Base-by-base conservation (phyloP, 345 rosid genomes). In the Salix udensis region DNA sequence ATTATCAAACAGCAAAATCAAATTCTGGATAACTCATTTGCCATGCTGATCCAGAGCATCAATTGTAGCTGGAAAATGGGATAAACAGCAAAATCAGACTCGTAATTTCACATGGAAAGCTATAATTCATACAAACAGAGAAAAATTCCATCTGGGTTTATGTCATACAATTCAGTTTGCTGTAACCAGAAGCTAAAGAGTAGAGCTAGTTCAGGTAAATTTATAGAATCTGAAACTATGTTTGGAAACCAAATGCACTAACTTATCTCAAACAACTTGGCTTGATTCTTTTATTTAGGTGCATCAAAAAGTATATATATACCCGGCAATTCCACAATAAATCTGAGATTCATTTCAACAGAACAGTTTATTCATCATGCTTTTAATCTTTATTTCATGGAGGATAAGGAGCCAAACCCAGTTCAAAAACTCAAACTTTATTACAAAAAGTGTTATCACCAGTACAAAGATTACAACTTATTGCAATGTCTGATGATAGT, bases 1-100 rank as follows among this genome's bases (percentile, higher is more conserved):
- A 77, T 72, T 60, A 72, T 58, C 75, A 50, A 73, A 74, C 50
- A 76, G 70, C 28, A 80, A 52, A 48, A 77, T 81, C 65, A 79
- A 77, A 5, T 71, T 72, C 65, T 36, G 61, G 65, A 37, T 21
- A 48, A 75, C 36, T 44, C 24, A 67, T 69, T 74, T 6, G 48
- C 65, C 34, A 52, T n/a, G 53, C 44, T 23, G 72, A 72, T 77
- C 30, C 12, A 24, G 68, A 53, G 55, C 19, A 67, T 46, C 50
- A 70, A 74, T 18, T 18, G 37, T 15, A 75, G 16, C 6, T 30
- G 3, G 67, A 15, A 60, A 71, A 44, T 30, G n/a, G 19, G 62
- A 50, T 7, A 52, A 69, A 19, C 18, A n/a, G n/a, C n/a, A n/a
- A n/a, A n/a, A 71, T 50, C 30, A 34, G 67, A 46, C n/a, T 37